Conservation (phyloP, 106 monocot species). For the Platanthera guangdongensis region DNA sequence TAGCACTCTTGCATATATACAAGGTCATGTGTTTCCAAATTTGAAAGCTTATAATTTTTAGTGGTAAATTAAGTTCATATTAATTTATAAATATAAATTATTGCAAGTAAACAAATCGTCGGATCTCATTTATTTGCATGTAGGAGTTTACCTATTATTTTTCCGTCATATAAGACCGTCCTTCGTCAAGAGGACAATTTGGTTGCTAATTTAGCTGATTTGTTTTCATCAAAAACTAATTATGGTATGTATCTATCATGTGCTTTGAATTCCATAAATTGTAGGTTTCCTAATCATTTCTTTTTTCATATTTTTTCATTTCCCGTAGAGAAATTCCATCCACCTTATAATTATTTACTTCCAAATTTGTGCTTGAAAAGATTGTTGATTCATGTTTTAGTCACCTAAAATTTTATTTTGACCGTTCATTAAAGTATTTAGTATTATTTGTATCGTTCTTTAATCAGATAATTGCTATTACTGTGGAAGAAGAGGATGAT, state of each 20-base stretch:
- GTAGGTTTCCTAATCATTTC: not conserved
- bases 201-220: not conserved
- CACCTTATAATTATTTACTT: not conserved
- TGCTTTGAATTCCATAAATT: not conserved
- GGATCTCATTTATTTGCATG: no score
- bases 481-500: slow-evolving; percentile 83
- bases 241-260: not conserved
- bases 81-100: no score
- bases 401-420: not conserved
- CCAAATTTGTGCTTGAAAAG: not conserved
- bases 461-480: slow-evolving; percentile 75
- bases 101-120: no score
- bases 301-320: not conserved
- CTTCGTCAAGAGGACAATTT: not conserved
- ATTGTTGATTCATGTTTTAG: not conserved
- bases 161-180: no score
- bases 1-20: no score
- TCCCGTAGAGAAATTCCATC: not conserved
- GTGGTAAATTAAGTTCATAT: no score
- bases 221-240: not conserved
- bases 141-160: no score
- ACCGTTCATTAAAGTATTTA: not conserved
- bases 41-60: no score
- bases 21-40: no score
- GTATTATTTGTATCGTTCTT: not conserved